phyloP scores from a whole-genome alignment of 2,329 filamentous ascomycete genomes.

The Tolypocladium guangdongense region DNA sequence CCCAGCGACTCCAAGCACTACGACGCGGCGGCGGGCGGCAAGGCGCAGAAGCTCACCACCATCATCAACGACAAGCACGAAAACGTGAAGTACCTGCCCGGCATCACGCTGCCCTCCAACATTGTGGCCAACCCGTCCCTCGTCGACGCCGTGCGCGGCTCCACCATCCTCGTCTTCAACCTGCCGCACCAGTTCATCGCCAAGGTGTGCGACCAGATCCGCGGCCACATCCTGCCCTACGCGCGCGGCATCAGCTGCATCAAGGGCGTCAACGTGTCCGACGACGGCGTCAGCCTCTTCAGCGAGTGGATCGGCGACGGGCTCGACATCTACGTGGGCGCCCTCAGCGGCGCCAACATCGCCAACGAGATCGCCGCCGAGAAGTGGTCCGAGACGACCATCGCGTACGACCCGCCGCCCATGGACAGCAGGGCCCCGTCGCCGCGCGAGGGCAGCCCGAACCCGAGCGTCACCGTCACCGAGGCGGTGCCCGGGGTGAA shows the following conservation, averaged over 20 bases:
- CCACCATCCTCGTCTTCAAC: constrained; percentile 91
- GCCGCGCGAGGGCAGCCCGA: constrained; percentile 35
- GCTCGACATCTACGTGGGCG: constrained; percentile 92
- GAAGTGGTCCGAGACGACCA: constrained; percentile 94
- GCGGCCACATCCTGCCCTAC: constrained; percentile 82
- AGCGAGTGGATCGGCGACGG: constrained; percentile 88
- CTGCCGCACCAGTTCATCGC: constrained; percentile 92
- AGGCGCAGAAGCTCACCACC: constrained; percentile 75
- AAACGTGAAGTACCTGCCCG: constrained; percentile 96
- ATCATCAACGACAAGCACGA: constrained; percentile 91
- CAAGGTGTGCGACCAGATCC: constrained; percentile 71
- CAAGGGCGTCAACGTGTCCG: constrained; percentile 90
- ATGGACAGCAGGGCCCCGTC: constrained; percentile 70
- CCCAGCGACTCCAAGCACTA: constrained; percentile 64
- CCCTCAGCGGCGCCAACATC: constrained; percentile 91
- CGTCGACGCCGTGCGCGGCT: constrained; percentile 67
- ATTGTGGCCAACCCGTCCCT: constrained; percentile 75
- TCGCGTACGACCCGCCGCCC: constrained; percentile 86
- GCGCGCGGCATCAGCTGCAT: constrained; percentile 94
- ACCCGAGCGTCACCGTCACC: constrained; percentile 38
- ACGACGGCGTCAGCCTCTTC: constrained; percentile 79
- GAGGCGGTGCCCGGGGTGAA: constrained; percentile 43
- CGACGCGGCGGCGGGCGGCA: constrained; percentile 48
- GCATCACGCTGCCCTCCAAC: constrained; percentile 72
- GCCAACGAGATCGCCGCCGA: constrained; percentile 88